These are phyloP conservation scores for Monilinia aucupariae DNA, from an alignment of 2,329 filamentous ascomycete genomes.

Conservation along the genomic window DNA sequence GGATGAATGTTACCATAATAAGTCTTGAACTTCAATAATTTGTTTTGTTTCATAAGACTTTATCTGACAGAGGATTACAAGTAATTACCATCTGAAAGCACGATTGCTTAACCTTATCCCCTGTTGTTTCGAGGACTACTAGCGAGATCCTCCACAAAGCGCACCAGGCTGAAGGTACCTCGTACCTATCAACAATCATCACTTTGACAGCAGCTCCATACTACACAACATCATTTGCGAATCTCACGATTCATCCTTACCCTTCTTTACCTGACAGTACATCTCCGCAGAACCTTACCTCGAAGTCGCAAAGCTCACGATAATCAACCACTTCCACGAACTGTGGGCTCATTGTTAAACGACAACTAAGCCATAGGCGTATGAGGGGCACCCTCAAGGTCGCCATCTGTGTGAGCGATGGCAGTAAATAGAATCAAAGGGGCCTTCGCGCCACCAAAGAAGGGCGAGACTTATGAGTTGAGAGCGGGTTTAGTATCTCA, in stretches of 20 bases:
- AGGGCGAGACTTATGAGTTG: conserved; percentile 97
- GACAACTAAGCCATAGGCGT: conserved; percentile 28
- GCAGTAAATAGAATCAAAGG: conserved; percentile 94
- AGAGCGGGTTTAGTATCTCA: conserved; percentile 93
- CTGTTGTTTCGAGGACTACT: conserved; percentile 16
- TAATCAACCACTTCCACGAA: conserved; percentile 17
- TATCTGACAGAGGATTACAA: conserved; percentile 22
- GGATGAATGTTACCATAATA: conserved; percentile 26
- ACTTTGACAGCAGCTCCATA: conserved; percentile 17
- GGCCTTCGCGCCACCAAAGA: conserved; percentile 86
- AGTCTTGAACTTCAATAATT: conserved; percentile 4
- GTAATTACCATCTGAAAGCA: conserved; percentile 19
- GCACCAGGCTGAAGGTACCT: conserved; percentile 16
- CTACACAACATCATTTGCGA: conserved; percentile 5
- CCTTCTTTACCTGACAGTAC: background rate
- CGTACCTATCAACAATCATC: conserved; percentile 15
- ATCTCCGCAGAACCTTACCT: background rate
- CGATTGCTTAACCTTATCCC: conserved; percentile 10
- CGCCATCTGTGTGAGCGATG: conserved; percentile 51
- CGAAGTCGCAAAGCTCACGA: background rate
- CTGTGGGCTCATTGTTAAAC: conserved; percentile 25
- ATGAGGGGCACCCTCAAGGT: conserved; percentile 37
- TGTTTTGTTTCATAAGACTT: conserved; percentile 24
- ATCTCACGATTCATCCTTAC: background rate
- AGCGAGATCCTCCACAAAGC: conserved; percentile 16